Percentiles rank a stretch among this genome's conserved stretches.
These are phyloP conservation scores for Melampsora americana DNA, from an alignment of 1,284 basidiomycete species.

Conservation along the genomic window DNA sequence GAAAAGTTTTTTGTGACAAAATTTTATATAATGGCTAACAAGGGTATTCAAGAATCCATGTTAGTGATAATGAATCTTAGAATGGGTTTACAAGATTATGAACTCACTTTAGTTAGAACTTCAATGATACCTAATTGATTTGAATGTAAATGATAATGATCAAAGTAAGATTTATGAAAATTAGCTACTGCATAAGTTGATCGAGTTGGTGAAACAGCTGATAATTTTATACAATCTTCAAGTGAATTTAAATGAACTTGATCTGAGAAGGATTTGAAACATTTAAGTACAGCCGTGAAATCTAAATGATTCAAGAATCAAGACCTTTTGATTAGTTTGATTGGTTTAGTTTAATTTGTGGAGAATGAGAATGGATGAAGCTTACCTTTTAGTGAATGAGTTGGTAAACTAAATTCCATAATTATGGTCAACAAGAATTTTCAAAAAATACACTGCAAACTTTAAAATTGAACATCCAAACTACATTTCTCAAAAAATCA, in stretches of 20 bases:
- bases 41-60: too few relatives aligned
- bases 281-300: slow-evolving; percentile 38
- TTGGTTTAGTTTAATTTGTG: background rate
- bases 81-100: background rate
- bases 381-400: slow-evolving; percentile 4
- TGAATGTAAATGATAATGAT: slow-evolving; percentile 17
- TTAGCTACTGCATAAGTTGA: slow-evolving; percentile 31
- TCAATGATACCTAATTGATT: slow-evolving; percentile 37
- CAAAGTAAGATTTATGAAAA: slow-evolving; percentile 28
- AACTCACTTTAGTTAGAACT: slow-evolving; percentile 20
- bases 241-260: slow-evolving; percentile 28
- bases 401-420: slow-evolving; percentile 6
- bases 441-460: too few relatives aligned
- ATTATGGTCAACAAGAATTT: too few relatives aligned
- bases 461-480: too few relatives aligned
- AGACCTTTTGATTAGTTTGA: background rate
- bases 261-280: slow-evolving; percentile 35
- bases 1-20: slow-evolving; percentile 23
- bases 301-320: slow-evolving; percentile 7
- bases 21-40: slow-evolving; percentile 37
- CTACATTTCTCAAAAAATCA: too few relatives aligned
- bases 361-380: background rate
- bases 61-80: background rate
- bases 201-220: slow-evolving; percentile 37
- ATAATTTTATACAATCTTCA: slow-evolving; percentile 19